Conservation (phyloP, 148 eudicot genomes). For the Arctostaphylos glauca region DNA sequence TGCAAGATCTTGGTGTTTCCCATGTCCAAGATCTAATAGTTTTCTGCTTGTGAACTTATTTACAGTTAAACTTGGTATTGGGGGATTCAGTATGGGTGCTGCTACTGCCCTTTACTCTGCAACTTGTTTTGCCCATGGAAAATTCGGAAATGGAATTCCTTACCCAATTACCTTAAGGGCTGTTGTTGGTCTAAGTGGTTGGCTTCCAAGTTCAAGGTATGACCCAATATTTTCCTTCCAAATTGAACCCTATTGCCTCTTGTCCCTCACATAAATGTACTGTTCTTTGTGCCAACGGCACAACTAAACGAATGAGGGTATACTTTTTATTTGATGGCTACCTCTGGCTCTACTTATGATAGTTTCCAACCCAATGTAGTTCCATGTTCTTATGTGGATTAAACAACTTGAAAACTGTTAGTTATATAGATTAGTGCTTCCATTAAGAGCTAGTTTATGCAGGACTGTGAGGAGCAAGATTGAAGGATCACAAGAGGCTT, state of each 20-base stretch:
- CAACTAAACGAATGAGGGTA: background rate
- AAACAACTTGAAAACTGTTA: background rate
- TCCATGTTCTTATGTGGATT: background rate
- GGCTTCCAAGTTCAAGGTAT: conserved; percentile 96
- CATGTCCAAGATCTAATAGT: background rate
- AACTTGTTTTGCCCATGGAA: conserved; percentile 79
- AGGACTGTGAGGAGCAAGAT: conserved; percentile 77
- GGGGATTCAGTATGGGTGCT: conserved; percentile 99
- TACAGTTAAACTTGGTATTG: conserved; percentile 94
- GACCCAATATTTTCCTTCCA: background rate
- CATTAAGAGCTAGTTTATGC: conserved; percentile 13
- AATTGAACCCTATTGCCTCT: background rate
- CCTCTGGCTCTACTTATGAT: background rate
- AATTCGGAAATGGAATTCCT: conserved; percentile 66
- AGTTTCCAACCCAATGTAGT: background rate
- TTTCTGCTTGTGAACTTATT: background rate
- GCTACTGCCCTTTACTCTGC: conserved; percentile 93
- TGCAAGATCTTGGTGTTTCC: background rate
- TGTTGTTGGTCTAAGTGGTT: conserved; percentile 81
- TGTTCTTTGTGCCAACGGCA: background rate
- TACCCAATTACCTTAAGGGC: conserved; percentile 79
- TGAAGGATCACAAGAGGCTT: conserved; percentile 28
- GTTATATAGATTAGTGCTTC: background rate
- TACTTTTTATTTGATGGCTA: background rate
- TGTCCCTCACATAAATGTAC: background rate